Evolutionary conservation across 768 basidiomycete species (phyloP).

Genomic region (Dendrothele bispora): DNA sequence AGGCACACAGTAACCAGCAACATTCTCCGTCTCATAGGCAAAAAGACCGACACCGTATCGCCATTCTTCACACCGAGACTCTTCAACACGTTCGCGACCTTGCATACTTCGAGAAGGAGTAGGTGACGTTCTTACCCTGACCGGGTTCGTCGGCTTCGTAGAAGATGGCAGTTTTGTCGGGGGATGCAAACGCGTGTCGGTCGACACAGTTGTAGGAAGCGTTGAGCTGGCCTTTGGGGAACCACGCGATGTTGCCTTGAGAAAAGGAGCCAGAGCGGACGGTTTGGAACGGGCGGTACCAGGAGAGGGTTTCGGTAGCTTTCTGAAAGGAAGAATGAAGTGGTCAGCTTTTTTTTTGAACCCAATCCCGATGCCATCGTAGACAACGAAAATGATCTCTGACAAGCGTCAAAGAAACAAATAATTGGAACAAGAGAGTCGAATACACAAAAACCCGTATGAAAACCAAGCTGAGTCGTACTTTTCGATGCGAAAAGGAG

Average conservation of each 20-base stretch:
- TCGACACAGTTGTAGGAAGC: constrained; percentile 98
- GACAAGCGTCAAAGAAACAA: too few relatives aligned
- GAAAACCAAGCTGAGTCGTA: too few relatives aligned
- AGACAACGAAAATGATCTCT: too few relatives aligned
- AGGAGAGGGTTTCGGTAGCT: too few relatives aligned
- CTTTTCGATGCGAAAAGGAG: too few relatives aligned
- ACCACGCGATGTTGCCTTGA: constrained; percentile 96
- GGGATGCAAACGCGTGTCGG: constrained; percentile 90
- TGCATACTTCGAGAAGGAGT: constrained; percentile 89
- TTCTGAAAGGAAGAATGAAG: too few relatives aligned
- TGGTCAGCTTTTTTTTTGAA: too few relatives aligned
- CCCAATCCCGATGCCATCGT: too few relatives aligned
- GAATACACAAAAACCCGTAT: too few relatives aligned
- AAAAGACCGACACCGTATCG: constrained; percentile 61
- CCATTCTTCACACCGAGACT: constrained; percentile 82
- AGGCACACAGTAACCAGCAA: constrained; percentile 84
- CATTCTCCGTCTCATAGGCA: constrained; percentile 92
- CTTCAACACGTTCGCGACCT: constrained; percentile 90
- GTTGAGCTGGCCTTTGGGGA: constrained; percentile 91
- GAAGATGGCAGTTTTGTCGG: constrained; percentile 92
- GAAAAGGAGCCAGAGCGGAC: too few relatives aligned
- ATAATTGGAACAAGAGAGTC: too few relatives aligned
- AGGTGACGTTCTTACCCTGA: constrained; percentile 74
- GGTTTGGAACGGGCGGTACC: too few relatives aligned
- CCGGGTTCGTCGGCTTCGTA: constrained; percentile 97